These are phyloP conservation scores for Phytophthora boehmeriae DNA, from an alignment of 352 stramenopile genomes.

Conservation along the genomic window DNA sequence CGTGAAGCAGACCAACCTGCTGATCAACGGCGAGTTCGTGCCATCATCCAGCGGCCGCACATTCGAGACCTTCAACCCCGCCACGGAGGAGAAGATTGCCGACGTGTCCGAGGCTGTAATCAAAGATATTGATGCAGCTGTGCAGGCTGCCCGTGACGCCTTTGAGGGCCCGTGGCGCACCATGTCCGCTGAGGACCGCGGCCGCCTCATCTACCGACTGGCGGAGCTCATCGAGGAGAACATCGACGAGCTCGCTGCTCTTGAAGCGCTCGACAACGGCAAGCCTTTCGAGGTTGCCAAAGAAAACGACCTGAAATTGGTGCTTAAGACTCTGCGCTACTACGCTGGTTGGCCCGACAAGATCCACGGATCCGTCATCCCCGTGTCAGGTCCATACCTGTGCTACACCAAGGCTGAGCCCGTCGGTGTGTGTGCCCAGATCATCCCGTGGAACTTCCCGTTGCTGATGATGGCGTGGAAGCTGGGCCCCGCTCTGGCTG, in stretches of 20 bases:
- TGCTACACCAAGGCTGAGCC: constrained; percentile 73
- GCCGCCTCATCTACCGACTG: constrained; percentile 40
- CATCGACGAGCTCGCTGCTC: constrained; percentile 54
- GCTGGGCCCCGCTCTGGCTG: constrained; percentile 84
- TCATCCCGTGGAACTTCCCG: constrained; percentile 98
- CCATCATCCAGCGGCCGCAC: constrained; percentile 56
- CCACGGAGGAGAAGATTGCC: constrained; percentile 72
- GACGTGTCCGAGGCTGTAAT: constrained; percentile 55
- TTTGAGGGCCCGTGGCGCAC: constrained; percentile 68
- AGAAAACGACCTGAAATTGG: constrained; percentile 82
- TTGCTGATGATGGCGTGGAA: constrained; percentile 96
- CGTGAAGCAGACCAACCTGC: constrained; percentile 67
- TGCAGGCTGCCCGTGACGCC: constrained; percentile 59
- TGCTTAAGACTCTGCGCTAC: constrained; percentile 88
- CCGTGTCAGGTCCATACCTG: constrained; percentile 45
- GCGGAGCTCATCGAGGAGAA: constrained; percentile 53
- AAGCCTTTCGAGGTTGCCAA: constrained; percentile 90
- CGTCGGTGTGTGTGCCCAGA: constrained; percentile 91
- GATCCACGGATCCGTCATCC: constrained; percentile 73
- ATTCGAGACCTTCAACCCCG: constrained; percentile 76
- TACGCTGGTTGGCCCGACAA: constrained; percentile 92
- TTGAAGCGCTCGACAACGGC: constrained; percentile 95
- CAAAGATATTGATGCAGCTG: constrained; percentile 70
- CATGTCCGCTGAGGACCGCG: constrained; percentile 37
- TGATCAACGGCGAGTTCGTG: constrained; percentile 87